Base-by-base conservation (phyloP, 345 rosid genomes). In the Eucalyptus guilfoylei region DNA sequence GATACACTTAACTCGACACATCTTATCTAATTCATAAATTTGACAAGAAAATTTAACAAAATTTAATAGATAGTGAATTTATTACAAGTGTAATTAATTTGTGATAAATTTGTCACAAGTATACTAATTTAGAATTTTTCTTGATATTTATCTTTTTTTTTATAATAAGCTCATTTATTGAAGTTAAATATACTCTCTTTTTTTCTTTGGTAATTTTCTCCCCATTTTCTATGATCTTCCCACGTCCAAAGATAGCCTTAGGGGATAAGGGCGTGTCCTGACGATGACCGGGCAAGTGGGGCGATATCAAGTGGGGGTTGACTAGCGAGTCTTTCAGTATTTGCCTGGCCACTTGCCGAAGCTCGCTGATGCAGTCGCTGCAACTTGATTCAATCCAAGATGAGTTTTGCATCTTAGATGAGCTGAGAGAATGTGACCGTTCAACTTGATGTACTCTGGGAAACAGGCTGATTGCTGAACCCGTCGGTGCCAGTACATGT, bases 1-100 rank as follows among this genome's bases (percentile, higher is more conserved):
- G 21, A 4, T 50, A 50, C 0, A 50, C 9, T 0, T 50, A 50
- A 49, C 0, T n/a, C 1, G 1, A 8, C 26, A 8, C 5, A 0
- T 19, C 0, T 52, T 52, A 52, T 52, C 5, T 52, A 52, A 52
- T 19, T 19, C 0, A 52, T 0, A 19, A 52, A 8, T 3, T 52
- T 1, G 11, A 52, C 0, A 0, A 5, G 0, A 52, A 52, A 52
- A 52, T 19, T 52, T 52, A 52, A 52, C 0, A 8, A 0, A 19
- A 52, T 19, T 52, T 52, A 21, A 8, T 0, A 0, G 11, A 52
- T 52, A 0, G 0, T 19, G 0, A 52, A 1, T 0, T 21, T 52
- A 52, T 21, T 19, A 21, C 11, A 0, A 21, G 0, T 52, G 11
- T 8, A 4, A 19, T 52, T 52, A 52, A 0, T 52, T 19, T 52